These are phyloP conservation scores for Paramarasmius palmivorus DNA, from an alignment of 1,284 basidiomycete species.

Conservation along the genomic window DNA sequence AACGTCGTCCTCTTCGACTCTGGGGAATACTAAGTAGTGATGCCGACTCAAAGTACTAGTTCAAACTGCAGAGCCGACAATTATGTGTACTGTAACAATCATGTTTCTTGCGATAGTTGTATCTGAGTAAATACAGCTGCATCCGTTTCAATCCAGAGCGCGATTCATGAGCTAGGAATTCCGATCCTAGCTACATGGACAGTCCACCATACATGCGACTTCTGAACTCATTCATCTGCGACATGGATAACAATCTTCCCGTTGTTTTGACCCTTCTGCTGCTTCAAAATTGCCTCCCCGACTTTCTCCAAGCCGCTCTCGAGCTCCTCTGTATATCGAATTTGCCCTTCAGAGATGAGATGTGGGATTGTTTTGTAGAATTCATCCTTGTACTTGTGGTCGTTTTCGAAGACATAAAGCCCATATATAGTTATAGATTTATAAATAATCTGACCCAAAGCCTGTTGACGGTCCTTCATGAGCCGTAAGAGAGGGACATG, in stretches of 20 bases:
- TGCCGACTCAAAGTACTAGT: too few relatives aligned
- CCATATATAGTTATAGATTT: slow-evolving; percentile 56
- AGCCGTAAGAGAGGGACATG: background rate
- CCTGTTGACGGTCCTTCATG: slow-evolving; percentile 21
- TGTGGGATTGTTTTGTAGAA: slow-evolving; percentile 50
- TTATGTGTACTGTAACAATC: too few relatives aligned
- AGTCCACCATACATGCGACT: too few relatives aligned
- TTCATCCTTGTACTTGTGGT: slow-evolving; percentile 35
- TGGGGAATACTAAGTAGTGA: background rate
- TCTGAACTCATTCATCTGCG: slow-evolving; percentile 8
- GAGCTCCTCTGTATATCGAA: slow-evolving; percentile 50
- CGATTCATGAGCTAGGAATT: too few relatives aligned
- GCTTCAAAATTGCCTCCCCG: slow-evolving; percentile 39
- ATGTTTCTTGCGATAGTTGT: too few relatives aligned
- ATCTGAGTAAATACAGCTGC: too few relatives aligned
- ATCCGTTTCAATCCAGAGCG: too few relatives aligned
- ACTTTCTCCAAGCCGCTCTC: slow-evolving; percentile 39
- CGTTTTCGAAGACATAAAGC: slow-evolving; percentile 51
- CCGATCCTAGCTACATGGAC: too few relatives aligned
- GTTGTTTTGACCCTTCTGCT: slow-evolving; percentile 44
- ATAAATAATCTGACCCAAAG: slow-evolving; percentile 31
- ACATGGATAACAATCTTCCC: slow-evolving; percentile 27
- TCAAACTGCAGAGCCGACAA: too few relatives aligned
- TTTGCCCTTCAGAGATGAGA: slow-evolving; percentile 44
- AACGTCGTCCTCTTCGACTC: background rate